phyloP scores from a whole-genome alignment of 805 yeast genomes.

The Nakazawaea pomicola region DNA sequence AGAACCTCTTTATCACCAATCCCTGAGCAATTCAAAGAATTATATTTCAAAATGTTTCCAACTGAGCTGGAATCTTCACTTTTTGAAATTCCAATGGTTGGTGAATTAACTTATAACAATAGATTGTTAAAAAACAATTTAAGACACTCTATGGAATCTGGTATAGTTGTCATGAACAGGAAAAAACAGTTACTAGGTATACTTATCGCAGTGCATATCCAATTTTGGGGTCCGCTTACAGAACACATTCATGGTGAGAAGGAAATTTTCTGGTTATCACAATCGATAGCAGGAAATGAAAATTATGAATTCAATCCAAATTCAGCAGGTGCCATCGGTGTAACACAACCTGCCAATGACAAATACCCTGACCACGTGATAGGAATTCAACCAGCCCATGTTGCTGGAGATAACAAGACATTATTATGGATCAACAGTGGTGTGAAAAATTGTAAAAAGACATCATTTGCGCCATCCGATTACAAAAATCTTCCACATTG shows the following conservation, averaged over 20 bases:
- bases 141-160: constrained; percentile 45
- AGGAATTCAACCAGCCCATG: constrained; percentile 50
- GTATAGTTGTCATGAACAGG: constrained; percentile 42
- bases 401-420: constrained; percentile 44
- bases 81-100: constrained; percentile 27
- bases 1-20: constrained; percentile 29
- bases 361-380: constrained; percentile 8
- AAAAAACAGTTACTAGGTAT: constrained; percentile 44
- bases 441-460: constrained; percentile 50
- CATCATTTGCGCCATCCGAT: constrained; percentile 33
- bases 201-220: constrained; percentile 38
- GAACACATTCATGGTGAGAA: constrained; percentile 73
- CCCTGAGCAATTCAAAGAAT: constrained; percentile 40
- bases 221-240: constrained; percentile 36
- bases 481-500: constrained; percentile 26
- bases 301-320: constrained; percentile 43
- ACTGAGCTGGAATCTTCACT: constrained; percentile 9
- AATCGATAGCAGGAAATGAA: constrained; percentile 52
- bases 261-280: constrained; percentile 72
- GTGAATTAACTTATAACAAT: constrained; percentile 28
- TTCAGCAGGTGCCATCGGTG: constrained; percentile 56
- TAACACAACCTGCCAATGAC: constrained; percentile 23
- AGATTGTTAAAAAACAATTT: constrained; percentile 34
- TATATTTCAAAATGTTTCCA: constrained; percentile 27
- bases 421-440: constrained; percentile 75